Base-by-base conservation (phyloP, 2,329 filamentous ascomycete genomes). In the Cytospora piceae region DNA sequence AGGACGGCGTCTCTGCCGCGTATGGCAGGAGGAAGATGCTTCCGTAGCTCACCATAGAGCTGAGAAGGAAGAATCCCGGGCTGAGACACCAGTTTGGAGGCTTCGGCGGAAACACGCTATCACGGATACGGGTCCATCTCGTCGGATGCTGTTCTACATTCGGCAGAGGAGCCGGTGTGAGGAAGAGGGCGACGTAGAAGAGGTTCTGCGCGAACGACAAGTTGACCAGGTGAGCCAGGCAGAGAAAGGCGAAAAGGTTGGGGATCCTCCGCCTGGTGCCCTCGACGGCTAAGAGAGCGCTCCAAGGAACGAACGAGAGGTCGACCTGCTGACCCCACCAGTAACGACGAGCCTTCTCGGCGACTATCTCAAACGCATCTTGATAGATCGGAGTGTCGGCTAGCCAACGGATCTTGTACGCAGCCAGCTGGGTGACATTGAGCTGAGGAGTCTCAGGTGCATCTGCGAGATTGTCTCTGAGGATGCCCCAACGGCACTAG, bases 321-420 rank as follows among this genome's bases (percentile, higher is more conserved):
- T 87, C 84, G 53, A 85, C 78, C 75, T 90, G 87, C 67, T 85
- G 85, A 8, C 83, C 85, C 83, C 87, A 89, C 81, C 86, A 86
- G 71, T 87, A 83, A 20, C 85, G 81, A 58, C 83, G 81, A 4
- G 82, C 78, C 58, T 81, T 83, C 70, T 84, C 82, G 8, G 83
- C 78, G 5, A 87, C 77, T 29, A 87, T 83, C 67, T 85, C 81
- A 65, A 86, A 78, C 14, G 82, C 80, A 72, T 87, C 83, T 11
- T 74, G 74, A 68, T 83, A 79, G 27, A 87, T 72, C 29, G 84
- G 79, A 2, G 81, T 81, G 42, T 87, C 82, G 55, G 77, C 80
- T 66, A 86, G 72, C 86, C 86, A 88, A 31, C 80, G 78, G 14
- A 78, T 78, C 54, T 85, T 70, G 55, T 82, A 72, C 66, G 79